Evolutionary conservation across 148 eudicot species (phyloP).

Genomic region (Rhododendron simsii): DNA sequence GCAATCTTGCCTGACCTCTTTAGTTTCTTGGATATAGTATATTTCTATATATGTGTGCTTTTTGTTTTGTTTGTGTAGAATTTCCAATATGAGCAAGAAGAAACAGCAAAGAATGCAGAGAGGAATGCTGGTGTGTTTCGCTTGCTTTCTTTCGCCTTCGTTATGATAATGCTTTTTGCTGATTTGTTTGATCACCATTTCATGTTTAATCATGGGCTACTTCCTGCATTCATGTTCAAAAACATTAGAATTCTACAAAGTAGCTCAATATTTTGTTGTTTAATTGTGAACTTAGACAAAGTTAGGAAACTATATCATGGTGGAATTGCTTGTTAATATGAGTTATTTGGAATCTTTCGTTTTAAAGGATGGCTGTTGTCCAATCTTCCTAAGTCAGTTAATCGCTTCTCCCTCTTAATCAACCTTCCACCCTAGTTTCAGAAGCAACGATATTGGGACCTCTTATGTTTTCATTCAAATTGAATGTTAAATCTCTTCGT

Average conservation of each 20-base stretch:
- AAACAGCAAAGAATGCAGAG: constrained; percentile 53
- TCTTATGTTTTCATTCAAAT: background rate
- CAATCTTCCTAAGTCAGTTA: background rate
- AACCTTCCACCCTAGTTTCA: background rate
- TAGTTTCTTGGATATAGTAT: background rate
- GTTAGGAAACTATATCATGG: background rate
- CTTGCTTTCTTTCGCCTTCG: background rate
- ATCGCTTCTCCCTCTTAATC: background rate
- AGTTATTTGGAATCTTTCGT: background rate
- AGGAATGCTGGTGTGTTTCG: constrained; percentile 58
- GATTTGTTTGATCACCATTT: background rate
- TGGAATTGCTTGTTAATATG: background rate
- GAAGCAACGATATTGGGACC: background rate
- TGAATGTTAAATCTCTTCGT: background rate
- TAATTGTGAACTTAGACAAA: background rate
- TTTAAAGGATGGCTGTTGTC: background rate
- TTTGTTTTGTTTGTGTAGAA: constrained; percentile 29
- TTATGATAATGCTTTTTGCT: background rate
- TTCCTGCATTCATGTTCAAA: background rate
- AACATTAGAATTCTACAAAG: background rate
- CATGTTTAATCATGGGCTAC: background rate
- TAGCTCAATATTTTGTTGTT: background rate
- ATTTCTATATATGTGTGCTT: background rate
- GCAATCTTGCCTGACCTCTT: background rate
- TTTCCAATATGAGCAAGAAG: constrained; percentile 62